phyloP scores from a whole-genome alignment of 768 basidiomycete species.

The Russula compacta region DNA sequence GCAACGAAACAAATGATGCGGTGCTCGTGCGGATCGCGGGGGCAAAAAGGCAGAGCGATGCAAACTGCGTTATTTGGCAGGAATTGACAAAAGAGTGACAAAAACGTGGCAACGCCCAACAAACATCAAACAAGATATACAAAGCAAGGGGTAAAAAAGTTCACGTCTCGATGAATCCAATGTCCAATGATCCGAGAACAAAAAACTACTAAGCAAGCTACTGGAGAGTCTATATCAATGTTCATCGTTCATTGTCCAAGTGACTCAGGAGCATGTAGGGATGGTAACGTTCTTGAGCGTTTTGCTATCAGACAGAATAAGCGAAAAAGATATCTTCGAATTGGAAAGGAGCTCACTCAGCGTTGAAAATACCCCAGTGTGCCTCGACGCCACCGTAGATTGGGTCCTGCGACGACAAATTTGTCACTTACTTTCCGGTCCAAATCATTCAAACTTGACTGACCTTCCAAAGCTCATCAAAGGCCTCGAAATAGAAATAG shows the following conservation, averaged over 20 bases:
- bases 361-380: constrained; percentile 61
- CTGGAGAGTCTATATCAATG: neutral
- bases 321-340: neutral
- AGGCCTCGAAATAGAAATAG: constrained; percentile 86
- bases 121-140: neutral
- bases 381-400: constrained; percentile 77
- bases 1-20: neutral
- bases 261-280: constrained; percentile 39
- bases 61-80: constrained; percentile 1
- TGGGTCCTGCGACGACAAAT: constrained; percentile 31
- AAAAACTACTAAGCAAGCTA: neutral
- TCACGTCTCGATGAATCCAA: neutral
- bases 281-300: constrained; percentile 65
- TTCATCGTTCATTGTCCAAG: neutral
- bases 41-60: neutral
- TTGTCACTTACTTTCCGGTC: neutral
- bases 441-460: constrained; percentile 23
- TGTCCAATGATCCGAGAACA: neutral
- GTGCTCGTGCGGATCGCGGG: constrained; percentile 2
- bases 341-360: constrained; percentile 33
- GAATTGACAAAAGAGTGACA: constrained; percentile 5
- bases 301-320: constrained; percentile 37
- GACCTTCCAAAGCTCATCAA: constrained; percentile 79
- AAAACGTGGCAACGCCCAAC: neutral
- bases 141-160: too few relatives aligned